Evolutionary conservation across 1,284 basidiomycete genomes (phyloP).

Genomic region (Microbotryum saponariae): DNA sequence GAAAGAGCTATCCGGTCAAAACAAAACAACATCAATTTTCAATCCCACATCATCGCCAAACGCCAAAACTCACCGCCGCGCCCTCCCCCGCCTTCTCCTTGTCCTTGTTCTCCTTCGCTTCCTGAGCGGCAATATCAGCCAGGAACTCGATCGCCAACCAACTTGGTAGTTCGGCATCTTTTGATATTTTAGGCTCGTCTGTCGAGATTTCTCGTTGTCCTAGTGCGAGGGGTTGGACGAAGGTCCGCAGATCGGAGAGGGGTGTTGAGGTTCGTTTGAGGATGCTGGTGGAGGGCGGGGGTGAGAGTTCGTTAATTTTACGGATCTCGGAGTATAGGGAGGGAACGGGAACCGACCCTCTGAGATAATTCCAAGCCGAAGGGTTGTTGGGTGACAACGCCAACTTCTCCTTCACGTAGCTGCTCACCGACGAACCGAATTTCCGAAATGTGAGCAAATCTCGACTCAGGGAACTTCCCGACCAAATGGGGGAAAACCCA

Average conservation of each 20-base stretch:
- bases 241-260: slow-evolving; percentile 52
- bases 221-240: slow-evolving; percentile 50
- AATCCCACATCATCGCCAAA: not conserved
- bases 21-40: not conserved
- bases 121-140: slow-evolving; percentile 65
- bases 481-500: slow-evolving; percentile 45
- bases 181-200: slow-evolving; percentile 38
- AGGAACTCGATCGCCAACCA: slow-evolving; percentile 77
- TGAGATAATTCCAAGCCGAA: slow-evolving; percentile 89
- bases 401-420: slow-evolving; percentile 62
- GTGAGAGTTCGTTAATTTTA: not conserved
- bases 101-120: slow-evolving; percentile 25
- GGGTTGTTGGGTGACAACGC: slow-evolving; percentile 81
- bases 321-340: not conserved
- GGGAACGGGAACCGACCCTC: slow-evolving; percentile 47
- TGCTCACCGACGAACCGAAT: slow-evolving; percentile 18
- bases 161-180: slow-evolving; percentile 56
- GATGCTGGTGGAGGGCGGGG: slow-evolving; percentile 41
- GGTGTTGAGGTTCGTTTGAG: slow-evolving; percentile 56
- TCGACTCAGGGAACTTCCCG: not conserved
- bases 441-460: not conserved
- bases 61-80: slow-evolving; percentile 9
- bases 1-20: slow-evolving; percentile 13
- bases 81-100: slow-evolving; percentile 17
- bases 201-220: slow-evolving; percentile 10